A percentile compares a stretch with the other conserved stretches of the same genome.
Conservation (phyloP, 495 filamentous ascomycete genomes). For the Penicillium salamii region DNA sequence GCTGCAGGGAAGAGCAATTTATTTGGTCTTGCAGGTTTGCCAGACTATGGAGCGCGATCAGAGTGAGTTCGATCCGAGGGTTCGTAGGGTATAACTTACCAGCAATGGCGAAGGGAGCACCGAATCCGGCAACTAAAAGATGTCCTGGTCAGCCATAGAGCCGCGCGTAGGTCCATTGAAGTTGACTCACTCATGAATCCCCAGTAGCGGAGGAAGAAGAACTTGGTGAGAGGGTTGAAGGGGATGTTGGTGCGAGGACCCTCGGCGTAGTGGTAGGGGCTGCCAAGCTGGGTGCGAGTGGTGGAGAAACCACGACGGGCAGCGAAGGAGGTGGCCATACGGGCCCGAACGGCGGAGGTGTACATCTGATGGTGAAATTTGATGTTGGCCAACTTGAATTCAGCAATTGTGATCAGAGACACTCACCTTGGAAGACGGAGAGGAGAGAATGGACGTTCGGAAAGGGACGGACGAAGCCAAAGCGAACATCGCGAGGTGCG, state of each 20-base stretch:
- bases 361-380: conserved; percentile 65
- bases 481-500: conserved; percentile 26
- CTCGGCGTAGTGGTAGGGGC: conserved; percentile 97
- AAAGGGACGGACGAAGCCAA: conserved; percentile 26
- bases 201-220: conserved; percentile 83
- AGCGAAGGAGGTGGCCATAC: conserved; percentile 56
- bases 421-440: conserved; percentile 35
- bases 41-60: conserved; percentile 59
- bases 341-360: conserved; percentile 70
- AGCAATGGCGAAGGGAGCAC: conserved; percentile 75
- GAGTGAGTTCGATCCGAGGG: neutral
- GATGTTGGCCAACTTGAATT: neutral
- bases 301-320: conserved; percentile 92
- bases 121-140: conserved; percentile 66
- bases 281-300: conserved; percentile 79
- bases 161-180: conserved; percentile 12
- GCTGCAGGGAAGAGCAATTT: conserved; percentile 27
- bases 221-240: conserved; percentile 89
- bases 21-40: conserved; percentile 75
- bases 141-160: conserved; percentile 29
- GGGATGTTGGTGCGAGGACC: conserved; percentile 91
- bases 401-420: conserved; percentile 10
- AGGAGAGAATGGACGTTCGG: conserved; percentile 32
- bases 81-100: conserved; percentile 54
- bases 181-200: conserved; percentile 62